Conservation (phyloP, 306 rosid genomes). For the Begonia fuchsioides region DNA sequence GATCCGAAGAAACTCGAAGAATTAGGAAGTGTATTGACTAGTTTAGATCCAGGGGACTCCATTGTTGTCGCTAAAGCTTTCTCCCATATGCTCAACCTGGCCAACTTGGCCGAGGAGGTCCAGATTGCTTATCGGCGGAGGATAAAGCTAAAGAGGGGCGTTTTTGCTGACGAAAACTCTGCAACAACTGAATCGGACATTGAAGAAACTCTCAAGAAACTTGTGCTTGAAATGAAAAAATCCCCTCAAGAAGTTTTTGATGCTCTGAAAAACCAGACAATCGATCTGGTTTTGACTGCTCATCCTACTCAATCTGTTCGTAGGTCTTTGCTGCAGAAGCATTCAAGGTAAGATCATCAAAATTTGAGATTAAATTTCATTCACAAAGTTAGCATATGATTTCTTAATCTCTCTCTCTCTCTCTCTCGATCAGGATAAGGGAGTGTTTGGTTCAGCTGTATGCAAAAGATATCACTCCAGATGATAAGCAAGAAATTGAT, state of each 20-base stretch:
- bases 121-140: conserved; percentile 73
- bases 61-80: conserved; percentile 75
- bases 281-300: conserved; percentile 84
- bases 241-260: conserved; percentile 87
- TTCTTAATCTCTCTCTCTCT: background rate
- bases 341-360: conserved; percentile 35
- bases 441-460: conserved; percentile 56
- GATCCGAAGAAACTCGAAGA: conserved; percentile 68
- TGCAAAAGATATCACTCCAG: conserved; percentile 86
- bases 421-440: conserved; percentile 37
- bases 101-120: conserved; percentile 97
- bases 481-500: conserved; percentile 90
- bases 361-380: too few relatives aligned
- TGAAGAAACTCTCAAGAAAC: conserved; percentile 84
- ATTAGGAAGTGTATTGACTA: conserved; percentile 57
- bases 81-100: conserved; percentile 87
- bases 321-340: conserved; percentile 87
- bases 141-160: conserved; percentile 80
- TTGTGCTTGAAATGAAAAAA: conserved; percentile 48
- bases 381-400: too few relatives aligned
- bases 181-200: conserved; percentile 88
- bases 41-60: conserved; percentile 85
- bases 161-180: conserved; percentile 56
- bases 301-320: conserved; percentile 93
- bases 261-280: conserved; percentile 83